These are phyloP conservation scores for Leccinum broughii DNA, from an alignment of 768 basidiomycete genomes.

Conservation along the genomic window DNA sequence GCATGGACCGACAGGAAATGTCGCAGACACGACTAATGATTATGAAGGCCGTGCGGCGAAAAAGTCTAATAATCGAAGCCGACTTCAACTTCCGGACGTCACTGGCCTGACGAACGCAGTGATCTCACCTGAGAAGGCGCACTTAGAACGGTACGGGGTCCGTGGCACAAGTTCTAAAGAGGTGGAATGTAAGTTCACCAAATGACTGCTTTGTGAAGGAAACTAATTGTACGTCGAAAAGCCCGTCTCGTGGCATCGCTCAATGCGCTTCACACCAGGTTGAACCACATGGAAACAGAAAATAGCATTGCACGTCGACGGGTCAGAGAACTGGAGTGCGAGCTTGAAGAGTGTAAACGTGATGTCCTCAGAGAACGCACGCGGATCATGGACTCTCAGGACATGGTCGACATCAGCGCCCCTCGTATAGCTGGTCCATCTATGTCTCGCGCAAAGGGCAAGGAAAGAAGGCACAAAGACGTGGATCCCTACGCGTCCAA, in stretches of 20 bases:
- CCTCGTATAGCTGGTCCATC: constrained; percentile 10
- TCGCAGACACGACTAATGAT: constrained; percentile 15
- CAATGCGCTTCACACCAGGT: constrained; percentile 61
- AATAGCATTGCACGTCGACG: constrained; percentile 79
- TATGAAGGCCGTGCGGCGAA: constrained; percentile 15
- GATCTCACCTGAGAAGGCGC: constrained; percentile 65
- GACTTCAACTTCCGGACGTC: constrained; percentile 73
- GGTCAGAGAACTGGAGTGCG: constrained; percentile 84
- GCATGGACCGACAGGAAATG: constrained; percentile 26
- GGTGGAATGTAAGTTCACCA: constrained; percentile 54
- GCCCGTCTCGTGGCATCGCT: constrained; percentile 65
- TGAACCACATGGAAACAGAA: constrained; percentile 76
- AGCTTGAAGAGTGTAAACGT: constrained; percentile 81
- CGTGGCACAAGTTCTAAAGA: constrained; percentile 52
- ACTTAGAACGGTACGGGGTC: constrained; percentile 51
- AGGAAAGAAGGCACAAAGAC: too few species aligned
- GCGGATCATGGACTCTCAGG: constrained; percentile 57
- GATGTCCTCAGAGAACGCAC: constrained; percentile 74
- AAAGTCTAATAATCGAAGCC: constrained; percentile 36
- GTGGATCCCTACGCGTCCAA: too few species aligned
- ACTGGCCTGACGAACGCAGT: constrained; percentile 82
- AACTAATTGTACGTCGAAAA: constrained; percentile 26
- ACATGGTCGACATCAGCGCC: constrained; percentile 26
- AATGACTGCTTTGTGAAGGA: neutral
- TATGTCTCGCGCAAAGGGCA: too few species aligned